A percentile compares a stretch with the other conserved stretches of the same genome.
phyloP scores from a whole-genome alignment of 176 grass and related monocot species.

The Zoysia japonica region DNA sequence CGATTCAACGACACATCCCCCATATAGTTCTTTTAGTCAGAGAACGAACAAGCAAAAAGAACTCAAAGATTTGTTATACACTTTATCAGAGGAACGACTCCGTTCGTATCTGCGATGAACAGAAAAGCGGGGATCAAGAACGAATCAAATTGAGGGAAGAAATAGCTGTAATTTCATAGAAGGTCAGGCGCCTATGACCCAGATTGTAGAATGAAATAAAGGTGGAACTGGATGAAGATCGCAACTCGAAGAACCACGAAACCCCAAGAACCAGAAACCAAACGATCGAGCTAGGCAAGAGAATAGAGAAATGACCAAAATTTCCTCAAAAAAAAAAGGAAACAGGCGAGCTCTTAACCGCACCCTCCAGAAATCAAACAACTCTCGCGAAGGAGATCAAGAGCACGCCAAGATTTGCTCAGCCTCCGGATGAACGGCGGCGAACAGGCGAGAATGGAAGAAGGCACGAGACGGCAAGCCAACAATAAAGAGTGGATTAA shows the following conservation, averaged over 20 bases:
- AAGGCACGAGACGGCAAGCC: not conserved
- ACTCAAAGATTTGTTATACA: not conserved
- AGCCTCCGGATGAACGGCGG: not conserved
- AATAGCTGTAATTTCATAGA: not conserved
- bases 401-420: constrained; percentile 21
- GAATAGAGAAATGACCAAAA: not conserved
- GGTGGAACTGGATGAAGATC: not conserved
- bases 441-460: not conserved
- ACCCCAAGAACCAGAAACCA: constrained; percentile 6
- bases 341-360: not conserved
- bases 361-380: not conserved
- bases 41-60: not conserved
- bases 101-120: not conserved
- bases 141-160: not conserved
- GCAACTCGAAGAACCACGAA: constrained; percentile 15
- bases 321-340: not conserved
- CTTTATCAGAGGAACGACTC: not conserved
- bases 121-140: constrained; percentile 7
- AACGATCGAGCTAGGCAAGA: not conserved
- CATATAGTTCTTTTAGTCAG: constrained; percentile 18
- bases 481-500: not conserved
- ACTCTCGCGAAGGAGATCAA: not conserved
- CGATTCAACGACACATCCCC: constrained; percentile 45
- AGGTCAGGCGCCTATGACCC: not conserved
- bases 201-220: not conserved